Percentiles rank a stretch among this genome's conserved stretches.
phyloP scores from a whole-genome alignment of 2,329 filamentous ascomycete species.

The Ophiostoma novo-ulmi region DNA sequence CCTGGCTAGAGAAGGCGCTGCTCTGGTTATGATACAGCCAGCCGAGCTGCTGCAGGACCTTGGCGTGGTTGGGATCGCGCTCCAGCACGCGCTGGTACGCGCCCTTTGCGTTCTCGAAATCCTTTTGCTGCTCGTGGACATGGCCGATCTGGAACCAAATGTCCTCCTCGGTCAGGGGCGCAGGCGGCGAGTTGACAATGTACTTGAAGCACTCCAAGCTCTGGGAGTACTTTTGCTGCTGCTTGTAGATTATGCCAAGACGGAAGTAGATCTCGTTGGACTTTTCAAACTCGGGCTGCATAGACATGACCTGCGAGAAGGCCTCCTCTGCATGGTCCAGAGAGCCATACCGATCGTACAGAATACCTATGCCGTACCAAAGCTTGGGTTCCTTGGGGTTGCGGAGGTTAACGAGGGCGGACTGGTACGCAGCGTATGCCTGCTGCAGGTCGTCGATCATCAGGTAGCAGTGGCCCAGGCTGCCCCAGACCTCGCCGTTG shows the following conservation, averaged over 20 bases:
- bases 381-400: slow-evolving; percentile 97
- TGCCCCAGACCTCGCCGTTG: slow-evolving; percentile 96
- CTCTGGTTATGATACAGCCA: slow-evolving; percentile 98
- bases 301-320: slow-evolving; percentile 97
- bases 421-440: slow-evolving; percentile 93
- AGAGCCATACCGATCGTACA: slow-evolving; percentile 94
- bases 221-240: slow-evolving; percentile 87
- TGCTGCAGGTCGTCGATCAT: slow-evolving; percentile 99
- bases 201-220: slow-evolving; percentile 99
- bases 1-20: slow-evolving; percentile 83
- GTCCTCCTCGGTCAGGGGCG: slow-evolving; percentile 90
- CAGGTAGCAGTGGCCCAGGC: slow-evolving; percentile 92
- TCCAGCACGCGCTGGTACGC: slow-evolving; percentile 92
- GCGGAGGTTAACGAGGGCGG: slow-evolving; percentile 83
- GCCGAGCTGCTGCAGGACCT: slow-evolving; percentile 94
- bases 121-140: slow-evolving; percentile 97
- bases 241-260: slow-evolving; percentile 98
- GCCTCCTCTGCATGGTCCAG: slow-evolving; percentile 96
- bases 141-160: slow-evolving; percentile 99
- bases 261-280: slow-evolving; percentile 99
- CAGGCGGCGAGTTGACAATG: slow-evolving; percentile 87
- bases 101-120: slow-evolving; percentile 87
- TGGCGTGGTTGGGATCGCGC: slow-evolving; percentile 90
- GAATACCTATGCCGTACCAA: slow-evolving; percentile 97
- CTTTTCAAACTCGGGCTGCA: slow-evolving; percentile 97